These are phyloP conservation scores for Citrus glauca DNA, from an alignment of 345 rosid species.

Conservation along the genomic window DNA sequence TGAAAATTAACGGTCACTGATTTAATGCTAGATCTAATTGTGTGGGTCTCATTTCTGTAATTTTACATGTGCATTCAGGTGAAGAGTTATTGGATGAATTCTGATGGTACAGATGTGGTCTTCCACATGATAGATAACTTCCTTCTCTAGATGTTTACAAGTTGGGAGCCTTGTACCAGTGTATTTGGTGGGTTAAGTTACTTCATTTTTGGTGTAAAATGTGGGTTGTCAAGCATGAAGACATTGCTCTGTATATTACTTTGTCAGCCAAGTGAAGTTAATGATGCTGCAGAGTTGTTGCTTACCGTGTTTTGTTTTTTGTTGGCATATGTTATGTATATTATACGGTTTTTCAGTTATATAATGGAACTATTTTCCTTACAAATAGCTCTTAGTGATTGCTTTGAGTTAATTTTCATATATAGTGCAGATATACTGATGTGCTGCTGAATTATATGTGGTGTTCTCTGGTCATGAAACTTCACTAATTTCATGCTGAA, in stretches of 20 bases:
- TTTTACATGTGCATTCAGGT: slow-evolving; percentile 48
- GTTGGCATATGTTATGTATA: background rate
- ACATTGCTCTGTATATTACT: slow-evolving; percentile 4
- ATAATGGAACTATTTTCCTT: background rate
- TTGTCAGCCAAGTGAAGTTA: background rate
- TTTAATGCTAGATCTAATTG: background rate
- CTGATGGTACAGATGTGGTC: slow-evolving; percentile 90
- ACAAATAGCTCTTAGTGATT: background rate
- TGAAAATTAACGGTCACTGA: background rate
- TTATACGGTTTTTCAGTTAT: background rate
- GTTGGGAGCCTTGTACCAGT: background rate
- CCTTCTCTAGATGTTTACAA: slow-evolving; percentile 40
- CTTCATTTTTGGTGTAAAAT: slow-evolving; percentile 14
- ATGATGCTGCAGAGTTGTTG: slow-evolving; percentile 1
- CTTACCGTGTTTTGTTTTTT: background rate
- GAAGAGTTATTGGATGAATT: slow-evolving; percentile 82
- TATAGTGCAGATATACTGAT: background rate
- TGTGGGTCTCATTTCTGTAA: background rate
- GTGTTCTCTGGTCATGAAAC: background rate
- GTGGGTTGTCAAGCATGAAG: slow-evolving; percentile 10
- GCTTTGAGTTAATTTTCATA: background rate
- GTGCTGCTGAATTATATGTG: background rate
- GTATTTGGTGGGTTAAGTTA: slow-evolving; percentile 12
- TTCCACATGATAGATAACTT: slow-evolving; percentile 89
- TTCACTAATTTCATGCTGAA: background rate